phyloP scores from a whole-genome alignment of 1,284 basidiomycete genomes.

The Trametes polyzona region DNA sequence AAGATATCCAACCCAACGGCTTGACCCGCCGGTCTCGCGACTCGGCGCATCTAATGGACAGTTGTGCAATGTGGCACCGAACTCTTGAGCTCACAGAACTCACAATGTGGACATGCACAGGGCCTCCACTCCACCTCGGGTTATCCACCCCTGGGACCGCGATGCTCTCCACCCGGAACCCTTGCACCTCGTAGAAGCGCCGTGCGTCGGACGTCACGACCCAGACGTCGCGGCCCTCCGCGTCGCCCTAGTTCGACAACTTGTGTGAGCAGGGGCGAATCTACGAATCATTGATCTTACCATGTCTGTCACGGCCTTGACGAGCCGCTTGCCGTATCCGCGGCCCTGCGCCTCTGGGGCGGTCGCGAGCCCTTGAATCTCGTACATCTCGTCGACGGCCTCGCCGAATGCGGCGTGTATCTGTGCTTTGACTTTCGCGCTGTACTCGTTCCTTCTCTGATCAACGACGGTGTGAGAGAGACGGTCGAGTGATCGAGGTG shows the following conservation, averaged over 20 bases:
- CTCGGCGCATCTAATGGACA: too few relatives aligned
- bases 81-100: too few relatives aligned
- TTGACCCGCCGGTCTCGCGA: too few relatives aligned
- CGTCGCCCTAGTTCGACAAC: conserved; percentile 5
- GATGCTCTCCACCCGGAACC: neutral
- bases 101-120: conserved; percentile 12
- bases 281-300: conserved; percentile 13
- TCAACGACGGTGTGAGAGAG: neutral
- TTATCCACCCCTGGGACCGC: neutral
- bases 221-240: conserved; percentile 16
- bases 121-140: conserved; percentile 10
- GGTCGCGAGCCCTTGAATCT: conserved; percentile 9
- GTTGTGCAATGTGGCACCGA: too few relatives aligned
- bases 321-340: neutral
- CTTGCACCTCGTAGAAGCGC: conserved; percentile 13
- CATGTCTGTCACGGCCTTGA: conserved; percentile 5
- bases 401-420: conserved; percentile 10
- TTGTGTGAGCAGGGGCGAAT: neutral
- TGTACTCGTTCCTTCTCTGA: conserved; percentile 11
- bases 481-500: neutral
- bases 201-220: conserved; percentile 10
- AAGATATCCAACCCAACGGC: too few relatives aligned
- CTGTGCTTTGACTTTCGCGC: neutral
- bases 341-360: neutral
- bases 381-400: conserved; percentile 12